phyloP scores from a whole-genome alignment of 768 basidiomycete genomes.

The Psilocybe cubensis region DNA sequence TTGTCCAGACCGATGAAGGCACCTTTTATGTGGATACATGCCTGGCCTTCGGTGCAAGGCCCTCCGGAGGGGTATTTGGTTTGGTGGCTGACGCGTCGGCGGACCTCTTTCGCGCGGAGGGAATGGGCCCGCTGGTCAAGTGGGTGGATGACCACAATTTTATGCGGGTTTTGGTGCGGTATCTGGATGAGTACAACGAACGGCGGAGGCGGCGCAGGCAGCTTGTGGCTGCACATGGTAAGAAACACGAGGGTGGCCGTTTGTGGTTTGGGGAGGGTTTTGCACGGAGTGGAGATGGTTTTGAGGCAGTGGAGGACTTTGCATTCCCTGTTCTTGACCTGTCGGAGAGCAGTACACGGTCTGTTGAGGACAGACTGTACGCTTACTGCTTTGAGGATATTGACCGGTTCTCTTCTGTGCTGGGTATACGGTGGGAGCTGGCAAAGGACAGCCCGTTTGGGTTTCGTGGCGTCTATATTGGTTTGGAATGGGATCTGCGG shows the following conservation, averaged over 20 bases:
- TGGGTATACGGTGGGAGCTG: neutral
- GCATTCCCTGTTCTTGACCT: neutral
- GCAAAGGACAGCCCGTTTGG: neutral
- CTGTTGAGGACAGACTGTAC: neutral
- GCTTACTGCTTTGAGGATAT: neutral
- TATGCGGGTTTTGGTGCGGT: slow-evolving; percentile 19
- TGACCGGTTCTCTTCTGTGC: neutral
- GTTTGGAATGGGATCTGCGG: slow-evolving; percentile 28
- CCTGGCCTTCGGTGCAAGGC: slow-evolving; percentile 22
- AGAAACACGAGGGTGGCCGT: neutral
- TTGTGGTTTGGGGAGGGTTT: neutral
- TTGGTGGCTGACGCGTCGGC: slow-evolving; percentile 18
- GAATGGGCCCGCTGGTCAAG: slow-evolving; percentile 31
- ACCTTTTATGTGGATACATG: slow-evolving; percentile 28
- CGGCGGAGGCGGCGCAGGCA: neutral
- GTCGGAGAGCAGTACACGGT: neutral
- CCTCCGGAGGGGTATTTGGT: slow-evolving; percentile 29
- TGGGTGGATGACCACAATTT: slow-evolving; percentile 39
- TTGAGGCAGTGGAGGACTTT: neutral
- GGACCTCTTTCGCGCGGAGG: slow-evolving; percentile 22
- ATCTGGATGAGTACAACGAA: neutral
- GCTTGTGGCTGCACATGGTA: no score
- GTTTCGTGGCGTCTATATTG: slow-evolving; percentile 15
- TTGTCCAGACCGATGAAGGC: slow-evolving; percentile 24
- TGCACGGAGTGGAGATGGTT: neutral